Conservation (phyloP, 2,329 filamentous ascomycete genomes). For the Colletotrichum eremochloae region DNA sequence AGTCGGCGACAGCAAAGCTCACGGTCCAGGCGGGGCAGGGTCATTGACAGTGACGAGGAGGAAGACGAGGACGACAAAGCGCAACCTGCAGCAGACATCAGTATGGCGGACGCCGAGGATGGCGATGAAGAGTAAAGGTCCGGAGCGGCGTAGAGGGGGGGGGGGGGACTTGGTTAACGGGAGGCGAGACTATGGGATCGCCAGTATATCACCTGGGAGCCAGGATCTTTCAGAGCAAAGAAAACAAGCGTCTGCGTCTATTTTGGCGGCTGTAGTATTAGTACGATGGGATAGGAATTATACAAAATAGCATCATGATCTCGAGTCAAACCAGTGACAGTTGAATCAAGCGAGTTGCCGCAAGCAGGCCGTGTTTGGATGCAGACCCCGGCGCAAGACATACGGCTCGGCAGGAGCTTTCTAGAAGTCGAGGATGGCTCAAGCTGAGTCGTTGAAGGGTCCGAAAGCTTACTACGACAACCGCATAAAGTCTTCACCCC, state of each 20-base stretch:
- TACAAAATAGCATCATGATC: slow-evolving; percentile 33
- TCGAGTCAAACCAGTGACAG: background rate
- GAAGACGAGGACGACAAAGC: slow-evolving; percentile 54
- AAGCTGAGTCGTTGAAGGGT: background rate
- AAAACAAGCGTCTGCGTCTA: slow-evolving; percentile 26
- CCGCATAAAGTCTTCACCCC: slow-evolving; percentile 11
- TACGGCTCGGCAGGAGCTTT: background rate
- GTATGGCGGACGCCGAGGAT: slow-evolving; percentile 56
- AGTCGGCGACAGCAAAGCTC: slow-evolving; percentile 59
- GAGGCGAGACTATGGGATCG: slow-evolving; percentile 16
- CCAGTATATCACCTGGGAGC: slow-evolving; percentile 18
- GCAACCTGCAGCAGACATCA: slow-evolving; percentile 51
- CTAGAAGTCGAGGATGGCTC: background rate
- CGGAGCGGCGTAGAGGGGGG: background rate
- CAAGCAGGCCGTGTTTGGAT: background rate
- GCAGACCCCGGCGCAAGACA: background rate
- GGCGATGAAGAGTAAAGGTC: slow-evolving; percentile 49
- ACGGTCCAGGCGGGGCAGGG: slow-evolving; percentile 63
- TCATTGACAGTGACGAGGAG: slow-evolving; percentile 69
- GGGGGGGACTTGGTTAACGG: background rate
- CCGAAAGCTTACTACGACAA: slow-evolving; percentile 1
- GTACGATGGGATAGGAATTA: slow-evolving; percentile 33
- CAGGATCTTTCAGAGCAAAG: background rate
- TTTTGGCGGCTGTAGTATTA: slow-evolving; percentile 35
- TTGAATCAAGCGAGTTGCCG: background rate